Evolutionary conservation across 495 filamentous ascomycete genomes (phyloP).

Genomic region (Daldinia grandis): DNA sequence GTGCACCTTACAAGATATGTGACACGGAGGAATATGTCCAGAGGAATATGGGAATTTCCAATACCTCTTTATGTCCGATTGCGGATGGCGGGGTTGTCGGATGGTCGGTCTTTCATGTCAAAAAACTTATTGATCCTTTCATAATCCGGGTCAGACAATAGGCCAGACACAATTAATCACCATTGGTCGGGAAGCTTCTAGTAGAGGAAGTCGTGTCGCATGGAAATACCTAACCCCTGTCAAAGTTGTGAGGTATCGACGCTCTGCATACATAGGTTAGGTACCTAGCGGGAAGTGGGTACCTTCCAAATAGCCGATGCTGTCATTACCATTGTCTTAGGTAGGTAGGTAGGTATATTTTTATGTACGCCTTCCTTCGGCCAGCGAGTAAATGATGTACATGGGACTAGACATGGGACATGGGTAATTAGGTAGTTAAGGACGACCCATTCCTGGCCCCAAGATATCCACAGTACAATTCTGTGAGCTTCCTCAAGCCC

Average conservation of each 20-base stretch:
- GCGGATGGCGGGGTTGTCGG: slow-evolving; percentile 28
- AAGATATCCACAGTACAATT: slow-evolving; percentile 10
- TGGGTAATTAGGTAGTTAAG: slow-evolving; percentile 1
- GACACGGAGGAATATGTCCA: not conserved
- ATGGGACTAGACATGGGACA: slow-evolving; percentile 1
- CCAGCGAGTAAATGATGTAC: not conserved
- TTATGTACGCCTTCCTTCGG: not conserved
- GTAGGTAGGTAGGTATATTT: slow-evolving; percentile 9
- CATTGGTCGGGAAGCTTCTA: slow-evolving; percentile 27
- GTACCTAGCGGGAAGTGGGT: slow-evolving; percentile 24
- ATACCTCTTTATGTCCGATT: slow-evolving; percentile 15
- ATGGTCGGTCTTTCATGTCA: slow-evolving; percentile 16
- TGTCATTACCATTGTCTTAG: too few species aligned
- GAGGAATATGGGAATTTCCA: not conserved
- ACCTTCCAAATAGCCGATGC: slow-evolving; percentile 6
- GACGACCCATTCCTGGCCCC: slow-evolving; percentile 12
- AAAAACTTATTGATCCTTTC: slow-evolving; percentile 15
- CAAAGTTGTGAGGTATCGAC: slow-evolving; percentile 13
- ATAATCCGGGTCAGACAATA: not conserved
- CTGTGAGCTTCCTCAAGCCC: not conserved
- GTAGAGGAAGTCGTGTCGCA: slow-evolving; percentile 5
- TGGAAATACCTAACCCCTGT: slow-evolving; percentile 15
- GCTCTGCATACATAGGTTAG: not conserved
- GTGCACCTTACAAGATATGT: slow-evolving; percentile 1
- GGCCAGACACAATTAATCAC: slow-evolving; percentile 5